Evolutionary conservation across 345 rosid genomes (phyloP).

Genomic region (Laguncularia racemosa): DNA sequence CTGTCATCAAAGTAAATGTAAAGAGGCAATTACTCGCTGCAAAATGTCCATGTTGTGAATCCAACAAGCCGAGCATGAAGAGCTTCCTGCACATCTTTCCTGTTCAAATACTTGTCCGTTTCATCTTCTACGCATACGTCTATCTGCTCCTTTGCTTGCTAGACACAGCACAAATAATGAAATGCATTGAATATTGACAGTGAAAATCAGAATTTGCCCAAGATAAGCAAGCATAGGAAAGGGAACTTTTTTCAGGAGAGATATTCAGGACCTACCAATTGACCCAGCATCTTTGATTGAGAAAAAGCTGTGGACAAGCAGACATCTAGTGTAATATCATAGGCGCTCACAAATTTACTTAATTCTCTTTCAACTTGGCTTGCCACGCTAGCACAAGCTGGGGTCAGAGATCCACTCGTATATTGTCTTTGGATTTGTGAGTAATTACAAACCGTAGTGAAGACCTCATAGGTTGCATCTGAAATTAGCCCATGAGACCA

Average conservation of each 20-base stretch:
- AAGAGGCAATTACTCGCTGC: constrained; percentile 28
- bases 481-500: constrained; percentile 49
- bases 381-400: constrained; percentile 20
- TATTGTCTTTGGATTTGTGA: constrained; percentile 25
- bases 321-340: constrained; percentile 37
- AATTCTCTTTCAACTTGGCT: constrained; percentile 13
- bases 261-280: constrained; percentile 13
- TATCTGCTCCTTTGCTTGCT: constrained; percentile 19
- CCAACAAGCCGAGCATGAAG: constrained; percentile 43
- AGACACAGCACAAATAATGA: background rate
- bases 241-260: background rate
- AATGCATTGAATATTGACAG: no score
- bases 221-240: background rate
- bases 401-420: background rate
- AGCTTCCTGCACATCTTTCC: constrained; percentile 51
- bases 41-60: constrained; percentile 23
- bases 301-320: constrained; percentile 23
- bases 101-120: constrained; percentile 29
- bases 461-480: constrained; percentile 25
- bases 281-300: constrained; percentile 21
- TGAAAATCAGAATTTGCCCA: no score
- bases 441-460: constrained; percentile 22
- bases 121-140: constrained; percentile 42
- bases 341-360: constrained; percentile 17
- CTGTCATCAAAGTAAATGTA: no score